Conservation (phyloP, 768 basidiomycete genomes). For the Paxillus involutus region DNA sequence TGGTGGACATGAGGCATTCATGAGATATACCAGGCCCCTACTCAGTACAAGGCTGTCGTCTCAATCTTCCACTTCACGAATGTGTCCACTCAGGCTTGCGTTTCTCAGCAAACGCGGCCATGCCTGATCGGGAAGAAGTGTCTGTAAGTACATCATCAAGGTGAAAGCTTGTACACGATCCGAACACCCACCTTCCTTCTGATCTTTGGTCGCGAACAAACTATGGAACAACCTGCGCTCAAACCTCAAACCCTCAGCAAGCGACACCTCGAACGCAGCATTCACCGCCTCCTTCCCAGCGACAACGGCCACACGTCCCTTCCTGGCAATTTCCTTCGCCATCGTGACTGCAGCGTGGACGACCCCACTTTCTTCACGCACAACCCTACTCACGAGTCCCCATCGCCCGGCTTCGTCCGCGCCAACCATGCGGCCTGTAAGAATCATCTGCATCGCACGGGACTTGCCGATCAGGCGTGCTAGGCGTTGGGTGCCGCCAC, state of each 20-base stretch:
- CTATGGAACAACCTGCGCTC: constrained; percentile 91
- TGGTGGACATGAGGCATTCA: no score
- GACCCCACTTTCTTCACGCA: constrained; percentile 75
- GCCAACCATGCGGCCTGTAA: constrained; percentile 81
- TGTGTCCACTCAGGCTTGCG: constrained; percentile 83
- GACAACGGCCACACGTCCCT: constrained; percentile 73
- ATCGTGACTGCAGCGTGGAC: constrained; percentile 85
- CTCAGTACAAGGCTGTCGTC: no score
- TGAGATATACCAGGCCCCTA: no score
- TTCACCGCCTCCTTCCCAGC: constrained; percentile 95
- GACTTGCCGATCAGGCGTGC: constrained; percentile 87
- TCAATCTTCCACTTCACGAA: constrained; percentile 13
- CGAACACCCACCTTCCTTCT: constrained; percentile 79
- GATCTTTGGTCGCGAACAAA: constrained; percentile 90
- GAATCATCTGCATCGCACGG: constrained; percentile 89
- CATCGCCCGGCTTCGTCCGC: constrained; percentile 83
- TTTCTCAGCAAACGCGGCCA: constrained; percentile 94
- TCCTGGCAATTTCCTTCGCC: constrained; percentile 75
- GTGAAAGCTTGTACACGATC: not conserved
- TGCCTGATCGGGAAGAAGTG: constrained; percentile 52
- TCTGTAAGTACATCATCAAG: not conserved
- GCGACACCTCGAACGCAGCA: constrained; percentile 81
- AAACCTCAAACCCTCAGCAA: constrained; percentile 81
- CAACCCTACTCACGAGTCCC: constrained; percentile 81
- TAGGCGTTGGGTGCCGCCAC: constrained; percentile 91